Base-by-base conservation (phyloP, 1,284 basidiomycete genomes). In the Malassezia cuniculi region DNA sequence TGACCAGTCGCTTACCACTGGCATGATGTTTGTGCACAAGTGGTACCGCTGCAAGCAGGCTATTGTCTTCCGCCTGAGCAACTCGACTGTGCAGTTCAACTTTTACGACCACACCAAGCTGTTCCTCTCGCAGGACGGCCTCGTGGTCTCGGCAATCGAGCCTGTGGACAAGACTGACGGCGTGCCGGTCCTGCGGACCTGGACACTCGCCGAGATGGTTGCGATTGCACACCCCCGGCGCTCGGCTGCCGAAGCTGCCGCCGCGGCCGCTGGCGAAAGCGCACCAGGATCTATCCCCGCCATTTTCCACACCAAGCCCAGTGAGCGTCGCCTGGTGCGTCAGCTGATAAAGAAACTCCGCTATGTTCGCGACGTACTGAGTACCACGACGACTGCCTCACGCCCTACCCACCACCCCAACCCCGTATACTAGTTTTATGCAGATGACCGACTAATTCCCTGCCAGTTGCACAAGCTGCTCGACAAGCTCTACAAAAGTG, bases 81-180 rank as follows among this genome's bases (percentile, higher is more conserved):
- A 93, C 65, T 86, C 87, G 54, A 78, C 84, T 31, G 70, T 95
- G 5, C 89, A 93, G 84, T 90, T 95, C 76, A 97, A 95, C 73
- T 95, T 94, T 68, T 85, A 85, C 70, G 90, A 97, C 70, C 90
- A 97, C 71, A 82, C 83, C 27, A 97, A 97, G 69, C 71, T 95
- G 41, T 80, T 97, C 47, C 72, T 95, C 37, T 85, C 85, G 6
- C 76, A 78, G 2, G 73, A 80, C 22, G 89, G 82, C 1, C 72
- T 81, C 16, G 71, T 81, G 11, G 73, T 95, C 31, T 82, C 84
- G 3, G 78, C 87, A 66, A 89, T 95, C 58, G 62, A 60, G 32
- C 39, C 55, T 6, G 27, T 54, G 10, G 56, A 57, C 16, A 46
- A 39, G 29, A 60, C 57, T 2, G 84, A 86, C 73, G 85, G 84